Conservation (phyloP, 1,284 basidiomycete species). For the Pyrrhoderma lamaoense region DNA sequence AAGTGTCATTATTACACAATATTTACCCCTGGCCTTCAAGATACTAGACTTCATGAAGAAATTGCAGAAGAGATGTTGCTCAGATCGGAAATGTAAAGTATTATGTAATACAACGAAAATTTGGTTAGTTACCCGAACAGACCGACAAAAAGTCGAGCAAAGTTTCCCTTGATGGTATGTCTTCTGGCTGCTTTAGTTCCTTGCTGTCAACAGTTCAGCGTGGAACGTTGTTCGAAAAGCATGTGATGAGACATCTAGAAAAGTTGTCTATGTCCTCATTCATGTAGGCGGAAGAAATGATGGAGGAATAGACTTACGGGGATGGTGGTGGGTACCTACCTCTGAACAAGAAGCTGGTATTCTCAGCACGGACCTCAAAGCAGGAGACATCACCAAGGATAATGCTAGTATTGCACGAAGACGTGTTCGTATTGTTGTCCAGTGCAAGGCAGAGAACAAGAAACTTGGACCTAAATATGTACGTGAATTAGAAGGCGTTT, state of each 20-base stretch:
- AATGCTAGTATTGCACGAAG: constrained; percentile 19
- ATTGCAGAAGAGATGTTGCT: too few relatives aligned
- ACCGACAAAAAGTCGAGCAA: too few relatives aligned
- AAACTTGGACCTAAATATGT: constrained; percentile 73
- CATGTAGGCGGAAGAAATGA: constrained; percentile 78
- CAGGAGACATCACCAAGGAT: background rate
- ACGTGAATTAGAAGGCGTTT: constrained; percentile 83
- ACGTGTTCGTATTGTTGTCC: constrained; percentile 71
- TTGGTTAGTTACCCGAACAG: too few relatives aligned
- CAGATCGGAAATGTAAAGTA: too few relatives aligned
- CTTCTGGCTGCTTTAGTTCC: too few relatives aligned
- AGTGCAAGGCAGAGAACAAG: constrained; percentile 87
- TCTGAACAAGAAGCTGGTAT: background rate
- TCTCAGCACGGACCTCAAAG: background rate
- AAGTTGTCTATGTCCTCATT: constrained; percentile 72
- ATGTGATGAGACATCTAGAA: constrained; percentile 56
- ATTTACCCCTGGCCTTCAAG: too few relatives aligned
- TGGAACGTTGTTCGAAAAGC: constrained; percentile 72
- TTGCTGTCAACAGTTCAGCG: constrained; percentile 36
- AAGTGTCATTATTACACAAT: too few relatives aligned
- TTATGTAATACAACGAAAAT: too few relatives aligned
- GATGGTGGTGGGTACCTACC: constrained; percentile 84
- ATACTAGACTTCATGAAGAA: too few relatives aligned
- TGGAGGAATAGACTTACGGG: constrained; percentile 82
- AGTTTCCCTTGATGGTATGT: too few relatives aligned